Conservation (phyloP, 257 asterid genomes). For the Scutellaria minor region DNA sequence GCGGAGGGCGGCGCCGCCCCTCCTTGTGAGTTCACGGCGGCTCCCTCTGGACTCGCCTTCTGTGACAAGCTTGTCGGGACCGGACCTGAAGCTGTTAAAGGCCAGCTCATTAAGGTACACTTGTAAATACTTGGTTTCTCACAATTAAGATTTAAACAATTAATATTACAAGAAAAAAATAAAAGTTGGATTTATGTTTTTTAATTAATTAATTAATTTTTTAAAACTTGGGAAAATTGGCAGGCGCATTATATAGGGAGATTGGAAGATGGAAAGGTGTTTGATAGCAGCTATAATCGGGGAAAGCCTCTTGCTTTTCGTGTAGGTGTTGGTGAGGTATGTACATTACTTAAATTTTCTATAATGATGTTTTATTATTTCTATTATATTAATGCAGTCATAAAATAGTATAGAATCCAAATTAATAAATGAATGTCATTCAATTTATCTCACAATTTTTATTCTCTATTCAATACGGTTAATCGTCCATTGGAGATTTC, state of each 20-base stretch:
- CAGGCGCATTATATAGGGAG: constrained; percentile 94
- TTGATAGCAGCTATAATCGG: constrained; percentile 93
- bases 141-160: background rate
- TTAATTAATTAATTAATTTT: background rate
- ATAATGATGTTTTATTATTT: too few species aligned
- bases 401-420: background rate
- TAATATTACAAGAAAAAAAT: background rate
- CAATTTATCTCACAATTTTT: background rate
- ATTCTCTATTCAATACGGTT: too few species aligned
- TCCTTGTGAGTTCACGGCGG: constrained; percentile 45
- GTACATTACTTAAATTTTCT: background rate
- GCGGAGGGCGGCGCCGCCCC: constrained; percentile 34
- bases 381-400: too few species aligned
- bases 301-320: constrained; percentile 93
- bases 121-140: background rate
- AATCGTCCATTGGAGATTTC: too few species aligned
- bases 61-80: constrained; percentile 55
- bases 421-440: background rate
- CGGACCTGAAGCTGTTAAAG: constrained; percentile 53
- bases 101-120: constrained; percentile 58
- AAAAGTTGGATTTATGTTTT: background rate
- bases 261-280: constrained; percentile 77
- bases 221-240: background rate
- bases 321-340: constrained; percentile 90
- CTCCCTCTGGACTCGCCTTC: constrained; percentile 57